A percentile compares a stretch with the other conserved stretches of the same genome.
These are phyloP conservation scores for Aspergillus floridensis DNA, from an alignment of 2,329 filamentous ascomycete species.

Conservation along the genomic window DNA sequence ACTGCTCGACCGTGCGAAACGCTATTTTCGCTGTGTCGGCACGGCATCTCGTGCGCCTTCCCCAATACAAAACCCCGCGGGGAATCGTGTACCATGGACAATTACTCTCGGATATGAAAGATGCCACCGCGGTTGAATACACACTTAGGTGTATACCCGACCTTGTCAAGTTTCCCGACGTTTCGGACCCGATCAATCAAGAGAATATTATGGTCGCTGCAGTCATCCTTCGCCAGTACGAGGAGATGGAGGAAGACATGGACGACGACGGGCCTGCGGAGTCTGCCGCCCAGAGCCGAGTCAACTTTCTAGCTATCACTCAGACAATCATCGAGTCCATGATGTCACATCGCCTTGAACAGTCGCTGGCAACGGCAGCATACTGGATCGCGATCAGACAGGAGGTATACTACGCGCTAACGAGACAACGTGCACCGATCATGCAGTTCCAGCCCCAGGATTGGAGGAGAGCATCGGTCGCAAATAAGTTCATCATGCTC, in stretches of 20 bases:
- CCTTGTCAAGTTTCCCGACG: slow-evolving; percentile 17
- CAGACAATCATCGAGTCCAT: slow-evolving; percentile 25
- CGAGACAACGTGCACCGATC: slow-evolving; percentile 15
- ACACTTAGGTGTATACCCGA: slow-evolving; percentile 24
- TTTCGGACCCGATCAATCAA: slow-evolving; percentile 17
- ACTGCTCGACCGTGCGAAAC: slow-evolving; percentile 21
- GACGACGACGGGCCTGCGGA: slow-evolving; percentile 21
- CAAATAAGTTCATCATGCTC: slow-evolving; percentile 20
- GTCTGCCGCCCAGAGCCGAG: slow-evolving; percentile 8
- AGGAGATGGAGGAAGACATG: slow-evolving; percentile 29
- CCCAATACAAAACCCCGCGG: slow-evolving; percentile 19
- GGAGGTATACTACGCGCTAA: slow-evolving; percentile 25
- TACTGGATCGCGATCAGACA: slow-evolving; percentile 28
- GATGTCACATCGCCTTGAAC: slow-evolving; percentile 16
- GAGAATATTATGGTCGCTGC: slow-evolving; percentile 28
- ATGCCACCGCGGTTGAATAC: slow-evolving; percentile 21
- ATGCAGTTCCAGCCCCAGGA: slow-evolving; percentile 14
- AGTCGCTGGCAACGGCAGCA: slow-evolving; percentile 20
- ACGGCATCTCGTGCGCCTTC: slow-evolving; percentile 20
- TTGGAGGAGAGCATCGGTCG: slow-evolving; percentile 11
- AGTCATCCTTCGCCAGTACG: slow-evolving; percentile 26
- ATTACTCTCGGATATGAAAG: slow-evolving; percentile 12
- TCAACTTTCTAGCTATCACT: slow-evolving; percentile 24
- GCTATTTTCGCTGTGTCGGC: slow-evolving; percentile 26
- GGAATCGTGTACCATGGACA: slow-evolving; percentile 18